These are phyloP conservation scores for Tilletiopsis washingtonensis DNA, from an alignment of 1,284 basidiomycete species.

Conservation along the genomic window DNA sequence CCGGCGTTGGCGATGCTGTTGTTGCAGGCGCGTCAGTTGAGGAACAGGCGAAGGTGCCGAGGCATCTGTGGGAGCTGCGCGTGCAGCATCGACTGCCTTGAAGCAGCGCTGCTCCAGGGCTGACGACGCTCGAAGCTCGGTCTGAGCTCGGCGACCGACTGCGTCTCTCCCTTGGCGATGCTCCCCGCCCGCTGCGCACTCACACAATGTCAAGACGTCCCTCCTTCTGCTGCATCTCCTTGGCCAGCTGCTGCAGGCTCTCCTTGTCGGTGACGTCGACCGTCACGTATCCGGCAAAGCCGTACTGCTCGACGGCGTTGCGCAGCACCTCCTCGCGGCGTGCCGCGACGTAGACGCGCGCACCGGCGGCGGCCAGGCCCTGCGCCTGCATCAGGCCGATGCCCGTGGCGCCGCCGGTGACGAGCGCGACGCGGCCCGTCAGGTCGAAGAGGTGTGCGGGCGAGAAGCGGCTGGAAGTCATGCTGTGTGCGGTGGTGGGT, in stretches of 20 bases:
- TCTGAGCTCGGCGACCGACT: no score
- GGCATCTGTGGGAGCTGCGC: no score
- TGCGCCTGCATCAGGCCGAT: slow-evolving; percentile 65
- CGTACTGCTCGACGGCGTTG: slow-evolving; percentile 19
- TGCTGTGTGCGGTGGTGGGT: neutral
- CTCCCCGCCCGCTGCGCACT: no score
- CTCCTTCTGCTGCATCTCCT: slow-evolving; percentile 19
- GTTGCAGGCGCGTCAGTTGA: no score
- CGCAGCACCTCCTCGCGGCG: slow-evolving; percentile 19
- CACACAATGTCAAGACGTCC: slow-evolving; percentile 23
- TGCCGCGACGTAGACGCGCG: slow-evolving; percentile 62
- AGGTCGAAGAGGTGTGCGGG: slow-evolving; percentile 17
- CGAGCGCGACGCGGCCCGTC: slow-evolving; percentile 56
- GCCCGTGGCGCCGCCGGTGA: slow-evolving; percentile 72
- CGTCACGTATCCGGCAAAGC: slow-evolving; percentile 8
- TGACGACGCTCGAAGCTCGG: no score
- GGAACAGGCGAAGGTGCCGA: no score
- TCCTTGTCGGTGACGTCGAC: slow-evolving; percentile 10
- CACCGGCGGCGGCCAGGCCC: slow-evolving; percentile 66
- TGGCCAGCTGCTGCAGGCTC: slow-evolving; percentile 5
- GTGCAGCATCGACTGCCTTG: no score
- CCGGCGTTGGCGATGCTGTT: slow-evolving; percentile 28
- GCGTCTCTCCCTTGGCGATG: no score
- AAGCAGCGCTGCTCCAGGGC: no score
- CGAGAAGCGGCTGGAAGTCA: neutral